Percentiles rank a stretch among this genome's conserved stretches.
phyloP scores from a whole-genome alignment of 768 basidiomycete genomes.

The Russula foetens region DNA sequence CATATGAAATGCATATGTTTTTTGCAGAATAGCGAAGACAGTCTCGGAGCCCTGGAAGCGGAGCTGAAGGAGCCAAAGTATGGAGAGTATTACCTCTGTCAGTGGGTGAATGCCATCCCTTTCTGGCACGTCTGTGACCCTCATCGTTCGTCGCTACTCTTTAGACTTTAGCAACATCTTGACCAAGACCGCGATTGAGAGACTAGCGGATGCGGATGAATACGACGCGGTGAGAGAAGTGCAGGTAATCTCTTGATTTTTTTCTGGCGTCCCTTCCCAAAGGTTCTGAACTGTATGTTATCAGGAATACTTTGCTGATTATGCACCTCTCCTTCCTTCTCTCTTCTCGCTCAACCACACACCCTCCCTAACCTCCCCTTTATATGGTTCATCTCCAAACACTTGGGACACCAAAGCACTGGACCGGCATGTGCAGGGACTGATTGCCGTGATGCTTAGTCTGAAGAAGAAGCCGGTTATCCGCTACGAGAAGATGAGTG shows the following conservation, averaged over 20 bases:
- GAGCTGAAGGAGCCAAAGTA: conserved; percentile 90
- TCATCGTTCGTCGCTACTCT: neutral
- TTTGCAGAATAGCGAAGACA: conserved; percentile 73
- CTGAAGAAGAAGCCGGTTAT: conserved; percentile 95
- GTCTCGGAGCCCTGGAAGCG: conserved; percentile 70
- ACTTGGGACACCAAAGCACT: conserved; percentile 71
- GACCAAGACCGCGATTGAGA: conserved; percentile 84
- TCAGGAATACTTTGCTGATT: conserved; percentile 97
- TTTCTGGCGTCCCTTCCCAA: conserved; percentile 11
- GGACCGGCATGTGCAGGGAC: conserved; percentile 68
- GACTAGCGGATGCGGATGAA: conserved; percentile 89
- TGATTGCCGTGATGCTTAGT: conserved; percentile 82
- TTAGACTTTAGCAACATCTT: conserved; percentile 94
- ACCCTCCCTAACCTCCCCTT: conserved; percentile 50
- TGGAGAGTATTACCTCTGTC: conserved; percentile 98
- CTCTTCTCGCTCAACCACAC: conserved; percentile 82
- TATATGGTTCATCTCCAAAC: conserved; percentile 67
- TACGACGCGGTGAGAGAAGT: conserved; percentile 96
- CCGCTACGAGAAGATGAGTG: conserved; percentile 88
- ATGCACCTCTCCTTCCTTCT: conserved; percentile 76
- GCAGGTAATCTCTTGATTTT: conserved; percentile 52
- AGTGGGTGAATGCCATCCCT: conserved; percentile 60
- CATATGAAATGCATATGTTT: conserved; percentile 98
- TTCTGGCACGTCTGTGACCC: conserved; percentile 2
- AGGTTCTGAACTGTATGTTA: conserved; percentile 3